A percentile compares a stretch with the other conserved stretches of the same genome.
These are phyloP conservation scores for Lecanicillium sp. DNA, from an alignment of 2,329 filamentous ascomycete species.

Conservation along the genomic window DNA sequence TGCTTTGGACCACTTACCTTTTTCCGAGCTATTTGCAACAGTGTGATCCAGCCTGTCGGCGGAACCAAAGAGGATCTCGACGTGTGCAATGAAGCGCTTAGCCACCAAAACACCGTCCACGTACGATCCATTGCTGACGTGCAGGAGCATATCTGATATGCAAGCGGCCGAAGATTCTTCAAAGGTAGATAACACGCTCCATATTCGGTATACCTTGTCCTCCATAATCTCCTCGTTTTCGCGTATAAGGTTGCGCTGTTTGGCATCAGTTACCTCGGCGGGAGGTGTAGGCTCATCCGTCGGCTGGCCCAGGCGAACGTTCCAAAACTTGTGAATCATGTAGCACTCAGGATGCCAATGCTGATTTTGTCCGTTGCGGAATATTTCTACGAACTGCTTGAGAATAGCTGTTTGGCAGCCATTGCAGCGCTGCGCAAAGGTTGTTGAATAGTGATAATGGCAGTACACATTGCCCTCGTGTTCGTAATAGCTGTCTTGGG, in stretches of 20 bases:
- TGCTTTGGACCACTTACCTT: conserved; percentile 47
- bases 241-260: conserved; percentile 67
- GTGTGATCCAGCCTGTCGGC: conserved; percentile 76
- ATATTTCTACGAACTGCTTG: conserved; percentile 99
- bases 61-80: conserved; percentile 84
- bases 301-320: conserved; percentile 70
- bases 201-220: conserved; percentile 95
- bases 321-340: conserved; percentile 99
- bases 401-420: conserved; percentile 95
- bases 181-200: conserved; percentile 94
- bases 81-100: conserved; percentile 92
- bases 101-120: conserved; percentile 91
- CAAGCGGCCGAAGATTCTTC: conserved; percentile 96
- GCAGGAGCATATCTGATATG: conserved; percentile 97
- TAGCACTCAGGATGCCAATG: conserved; percentile 99
- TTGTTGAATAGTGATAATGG: conserved; percentile 97
- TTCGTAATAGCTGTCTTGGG: conserved; percentile 97
- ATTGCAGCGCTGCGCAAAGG: conserved; percentile 92
- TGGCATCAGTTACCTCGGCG: conserved; percentile 38
- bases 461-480: conserved; percentile 95
- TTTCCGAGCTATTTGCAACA: conserved; percentile 60
- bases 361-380: conserved; percentile 93
- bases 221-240: conserved; percentile 91
- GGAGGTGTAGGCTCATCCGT: conserved; percentile 39
- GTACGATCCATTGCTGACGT: conserved; percentile 96